Base-by-base conservation (phyloP, 768 basidiomycete species). In the Lactarius akahatsu region DNA sequence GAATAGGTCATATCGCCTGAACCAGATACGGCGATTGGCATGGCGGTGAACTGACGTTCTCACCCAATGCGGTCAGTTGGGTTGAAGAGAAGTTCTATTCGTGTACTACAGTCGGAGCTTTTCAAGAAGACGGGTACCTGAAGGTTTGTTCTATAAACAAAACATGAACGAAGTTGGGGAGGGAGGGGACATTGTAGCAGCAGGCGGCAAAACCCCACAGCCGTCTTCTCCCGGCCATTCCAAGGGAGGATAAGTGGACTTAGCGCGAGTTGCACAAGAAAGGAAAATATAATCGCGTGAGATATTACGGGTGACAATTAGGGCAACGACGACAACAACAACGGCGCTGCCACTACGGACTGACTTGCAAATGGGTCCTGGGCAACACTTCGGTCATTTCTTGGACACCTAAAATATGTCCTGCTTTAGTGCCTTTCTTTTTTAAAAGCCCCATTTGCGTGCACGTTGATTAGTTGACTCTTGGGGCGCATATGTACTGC, bases 181-280 rank as follows among this genome's bases (percentile, higher is more conserved):
- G 55, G 55, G 54, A 28, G n/a, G 32, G 23, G 15, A 11, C 52
- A 4, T 8, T 28, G 26, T 15, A 47, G 54, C 18, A 4, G 9
- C 18, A 4, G 9, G 55, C 55, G 28, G 55, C 55, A 34, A 56
- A 32, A 6, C 28, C 50, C 10, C 28, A 28, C 28, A 56, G 15
- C 0, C 23, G 4, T 16, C 28, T 34, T 55, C 26, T 26, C 26
- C 54, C n/a, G 52, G n/a, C 23, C 52, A 23, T 16, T 8, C 52
- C 52, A 54, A n/a, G 11, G 57, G 65, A 20, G 65, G 20, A 52
- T 62, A 62, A 38, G 65, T 43, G 65, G 65, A 52, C 56, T 62
- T 66, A 43, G 61, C 45, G 61, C 61, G 61, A 32, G 56, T 45
- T 66, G 61, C 55, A 66, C 61, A 34, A 58, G 61, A 58, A 62